Base-by-base conservation (phyloP, 352 stramenopile genomes). In the Chrysophaeum taylorii region DNA sequence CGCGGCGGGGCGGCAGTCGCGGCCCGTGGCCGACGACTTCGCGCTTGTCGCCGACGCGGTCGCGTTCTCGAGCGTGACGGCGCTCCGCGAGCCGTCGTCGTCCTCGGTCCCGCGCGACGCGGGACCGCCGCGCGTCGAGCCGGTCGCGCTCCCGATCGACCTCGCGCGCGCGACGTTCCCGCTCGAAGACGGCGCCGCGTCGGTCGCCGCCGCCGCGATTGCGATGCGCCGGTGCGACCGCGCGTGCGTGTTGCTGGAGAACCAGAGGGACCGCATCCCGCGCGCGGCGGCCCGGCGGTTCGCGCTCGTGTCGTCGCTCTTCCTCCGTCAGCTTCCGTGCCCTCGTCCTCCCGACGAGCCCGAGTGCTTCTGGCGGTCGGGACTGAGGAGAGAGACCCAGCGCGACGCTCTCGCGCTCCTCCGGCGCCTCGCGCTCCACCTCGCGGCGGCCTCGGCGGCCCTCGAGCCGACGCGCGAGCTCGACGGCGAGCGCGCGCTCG, bases 351-450 rank as follows among this genome's bases (percentile, higher is more conserved):
- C 79, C 54, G 71, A 69, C 1, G 39, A 53, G 33, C 62, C 71
- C 54, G 50, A 64, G 12, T 85, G 81, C 60, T 86, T 86, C 70
- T 86, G 81, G 81, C 72, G 79, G 41, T 57, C 68, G 7, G 29
- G 57, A 16, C 35, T 52, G 21, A 82, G 83, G 76, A 68, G 79
- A 57, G 79, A 85, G 69, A 84, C 80, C n/a, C 81, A 86, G 61
- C 61, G 62, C 1, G 80, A 86, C 71, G 75, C 85, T 29, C 63
- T 86, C 18, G 31, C 70, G 5, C 50, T 82, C 31, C 66, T 85
- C 23, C 64, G 72, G 36, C 52, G 73, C 31, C 27, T 82, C n/a
- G 62, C 69, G 36, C 69, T 76, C 25, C 78, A 83, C 68, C 81
- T 79, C 64, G 48, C 54, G 16, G 63, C 78, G 4, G 70, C 77